Percentiles rank a stretch among this genome's conserved stretches.
These are phyloP conservation scores for Cucurbita moschata DNA, from an alignment of 306 rosid genomes.

Conservation along the genomic window DNA sequence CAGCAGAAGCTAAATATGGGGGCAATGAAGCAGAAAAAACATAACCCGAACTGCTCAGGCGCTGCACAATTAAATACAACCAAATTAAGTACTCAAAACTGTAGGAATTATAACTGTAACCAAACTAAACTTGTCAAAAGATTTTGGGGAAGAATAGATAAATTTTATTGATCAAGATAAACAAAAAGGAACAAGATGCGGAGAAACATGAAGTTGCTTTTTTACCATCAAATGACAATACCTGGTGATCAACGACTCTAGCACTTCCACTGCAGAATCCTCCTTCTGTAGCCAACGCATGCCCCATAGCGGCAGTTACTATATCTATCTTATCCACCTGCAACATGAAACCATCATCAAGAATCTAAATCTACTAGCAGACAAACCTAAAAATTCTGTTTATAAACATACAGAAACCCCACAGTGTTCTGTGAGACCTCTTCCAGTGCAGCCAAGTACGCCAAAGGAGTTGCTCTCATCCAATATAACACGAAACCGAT, in stretches of 20 bases:
- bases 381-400: background rate
- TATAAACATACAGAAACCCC: conserved; percentile 58
- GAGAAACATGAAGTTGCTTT: background rate
- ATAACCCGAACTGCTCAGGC: conserved; percentile 91
- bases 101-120: background rate
- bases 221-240: conserved; percentile 6
- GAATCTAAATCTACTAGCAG: conserved; percentile 2
- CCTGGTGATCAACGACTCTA: conserved; percentile 94
- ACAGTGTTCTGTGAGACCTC: conserved; percentile 76
- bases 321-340: conserved; percentile 87
- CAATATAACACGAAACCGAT: conserved; percentile 69
- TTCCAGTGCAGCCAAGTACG: conserved; percentile 80
- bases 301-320: conserved; percentile 96
- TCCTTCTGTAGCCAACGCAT: conserved; percentile 91
- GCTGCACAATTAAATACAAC: conserved; percentile 35
- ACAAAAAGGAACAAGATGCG: background rate
- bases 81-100: conserved; percentile 15
- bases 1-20: conserved; percentile 93
- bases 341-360: conserved; percentile 20
- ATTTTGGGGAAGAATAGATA: background rate
- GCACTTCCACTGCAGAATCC: conserved; percentile 97
- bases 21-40: conserved; percentile 98
- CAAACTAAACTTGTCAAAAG: background rate
- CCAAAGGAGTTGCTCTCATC: conserved; percentile 99
- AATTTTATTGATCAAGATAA: background rate